A percentile compares a stretch with the other conserved stretches of the same genome.
Evolutionary conservation across 768 basidiomycete species (phyloP).

Genomic region (Naganishia kalamii): DNA sequence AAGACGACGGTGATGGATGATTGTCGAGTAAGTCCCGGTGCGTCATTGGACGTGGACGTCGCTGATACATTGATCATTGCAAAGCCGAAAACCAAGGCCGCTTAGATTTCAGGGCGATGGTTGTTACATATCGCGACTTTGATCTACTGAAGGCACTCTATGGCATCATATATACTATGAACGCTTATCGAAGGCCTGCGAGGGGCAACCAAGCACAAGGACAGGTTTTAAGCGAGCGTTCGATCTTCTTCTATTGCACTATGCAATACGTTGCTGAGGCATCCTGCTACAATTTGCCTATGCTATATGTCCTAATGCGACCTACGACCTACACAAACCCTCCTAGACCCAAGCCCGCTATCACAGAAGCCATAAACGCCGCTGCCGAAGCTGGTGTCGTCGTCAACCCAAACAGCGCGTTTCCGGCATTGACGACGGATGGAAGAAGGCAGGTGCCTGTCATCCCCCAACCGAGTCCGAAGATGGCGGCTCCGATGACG

Average conservation of each 20-base stretch:
- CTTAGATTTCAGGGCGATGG: background rate
- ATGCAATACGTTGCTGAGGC: too few relatives aligned
- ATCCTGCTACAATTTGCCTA: too few relatives aligned
- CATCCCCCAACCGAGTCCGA: constrained; percentile 48
- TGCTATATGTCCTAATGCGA: background rate
- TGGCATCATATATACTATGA: too few relatives aligned
- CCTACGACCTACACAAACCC: background rate
- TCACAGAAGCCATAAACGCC: background rate
- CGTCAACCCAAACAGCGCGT: background rate
- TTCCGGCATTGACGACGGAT: background rate
- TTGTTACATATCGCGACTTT: background rate
- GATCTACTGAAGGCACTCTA: too few relatives aligned
- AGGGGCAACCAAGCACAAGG: too few relatives aligned
- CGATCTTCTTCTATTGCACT: background rate
- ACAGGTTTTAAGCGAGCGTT: too few relatives aligned
- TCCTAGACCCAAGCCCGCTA: background rate
- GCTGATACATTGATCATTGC: background rate
- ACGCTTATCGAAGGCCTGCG: too few relatives aligned
- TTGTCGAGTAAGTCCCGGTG: constrained; percentile 38
- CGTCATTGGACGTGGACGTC: background rate
- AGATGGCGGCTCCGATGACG: constrained; percentile 36
- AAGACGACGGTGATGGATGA: constrained; percentile 46
- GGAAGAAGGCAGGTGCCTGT: constrained; percentile 40
- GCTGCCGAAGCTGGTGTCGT: background rate
- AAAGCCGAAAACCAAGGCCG: constrained; percentile 17